Conservation (phyloP, 139 green algal species). For the Chlamydomonas sp. region DNA sequence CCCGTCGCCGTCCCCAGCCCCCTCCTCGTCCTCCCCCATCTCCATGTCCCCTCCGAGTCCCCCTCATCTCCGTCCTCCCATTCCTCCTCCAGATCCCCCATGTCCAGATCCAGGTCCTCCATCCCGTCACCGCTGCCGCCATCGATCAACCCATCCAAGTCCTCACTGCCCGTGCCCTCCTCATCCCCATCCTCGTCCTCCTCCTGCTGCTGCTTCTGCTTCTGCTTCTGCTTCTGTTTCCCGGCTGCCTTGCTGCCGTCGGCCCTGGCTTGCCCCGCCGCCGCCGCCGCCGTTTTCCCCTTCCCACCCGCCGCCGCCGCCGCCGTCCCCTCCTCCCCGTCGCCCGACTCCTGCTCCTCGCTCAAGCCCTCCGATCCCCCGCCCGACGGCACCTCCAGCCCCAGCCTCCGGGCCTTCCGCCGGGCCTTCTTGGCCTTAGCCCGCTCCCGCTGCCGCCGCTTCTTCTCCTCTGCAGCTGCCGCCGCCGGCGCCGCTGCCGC, state of each 20-base stretch:
- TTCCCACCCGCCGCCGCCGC: neutral
- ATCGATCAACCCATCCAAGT: neutral
- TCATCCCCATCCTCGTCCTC: neutral
- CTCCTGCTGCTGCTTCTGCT: neutral
- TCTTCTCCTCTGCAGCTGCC: slow-evolving; percentile 11
- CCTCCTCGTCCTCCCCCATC: neutral
- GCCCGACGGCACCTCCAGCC: neutral
- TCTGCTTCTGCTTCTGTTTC: slow-evolving; percentile 13
- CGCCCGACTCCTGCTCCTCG: too few species aligned
- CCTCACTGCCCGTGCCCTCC: neutral
- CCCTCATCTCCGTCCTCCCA: neutral
- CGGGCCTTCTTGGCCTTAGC: slow-evolving; percentile 27
- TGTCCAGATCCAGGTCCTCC: neutral
- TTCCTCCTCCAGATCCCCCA: neutral
- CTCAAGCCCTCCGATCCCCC: too few species aligned
- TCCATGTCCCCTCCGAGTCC: neutral
- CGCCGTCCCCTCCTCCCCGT: neutral
- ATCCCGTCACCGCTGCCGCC: neutral
- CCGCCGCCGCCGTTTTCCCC: neutral
- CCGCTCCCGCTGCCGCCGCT: slow-evolving; percentile 5
- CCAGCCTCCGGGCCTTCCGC: slow-evolving; percentile 12
- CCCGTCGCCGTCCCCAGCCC: neutral
- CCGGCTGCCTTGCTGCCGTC: neutral
- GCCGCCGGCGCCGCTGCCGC: neutral
- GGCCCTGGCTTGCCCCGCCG: neutral